Evolutionary conservation across 352 stramenopile genomes (phyloP).

Genomic region (Phytophthora multivora): DNA sequence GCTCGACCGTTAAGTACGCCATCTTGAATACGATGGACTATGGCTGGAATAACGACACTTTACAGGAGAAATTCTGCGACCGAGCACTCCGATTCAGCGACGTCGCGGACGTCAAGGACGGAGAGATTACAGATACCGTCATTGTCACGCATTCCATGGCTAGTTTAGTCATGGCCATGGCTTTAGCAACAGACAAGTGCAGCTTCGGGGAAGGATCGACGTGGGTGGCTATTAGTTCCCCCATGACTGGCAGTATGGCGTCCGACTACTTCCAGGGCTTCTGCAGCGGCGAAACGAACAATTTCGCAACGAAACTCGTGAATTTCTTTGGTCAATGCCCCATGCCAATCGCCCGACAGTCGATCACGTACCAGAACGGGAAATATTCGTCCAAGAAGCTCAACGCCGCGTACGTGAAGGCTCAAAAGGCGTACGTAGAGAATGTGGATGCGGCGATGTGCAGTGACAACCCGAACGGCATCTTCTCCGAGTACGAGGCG

Average conservation of each 20-base stretch:
- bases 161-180: conserved; percentile 25
- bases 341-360: conserved; percentile 7
- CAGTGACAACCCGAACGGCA: conserved; percentile 32
- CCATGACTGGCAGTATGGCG: conserved; percentile 35
- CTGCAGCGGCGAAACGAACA: conserved; percentile 27
- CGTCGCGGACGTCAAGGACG: neutral
- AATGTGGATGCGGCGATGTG: conserved; percentile 50
- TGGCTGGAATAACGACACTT: conserved; percentile 15
- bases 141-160: conserved; percentile 29
- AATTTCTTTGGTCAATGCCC: conserved; percentile 43
- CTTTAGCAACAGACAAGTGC: conserved; percentile 24
- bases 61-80: conserved; percentile 28
- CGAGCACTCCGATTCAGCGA: conserved; percentile 20
- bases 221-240: conserved; percentile 38
- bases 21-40: conserved; percentile 24
- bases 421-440: conserved; percentile 34
- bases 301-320: conserved; percentile 9
- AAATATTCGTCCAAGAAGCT: conserved; percentile 24
- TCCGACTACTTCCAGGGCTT: conserved; percentile 35
- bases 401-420: conserved; percentile 29
- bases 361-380: conserved; percentile 37
- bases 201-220: conserved; percentile 20
- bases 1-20: conserved; percentile 23
- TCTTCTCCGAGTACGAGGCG: conserved; percentile 36
- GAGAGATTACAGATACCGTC: conserved; percentile 18